Base-by-base conservation (phyloP, 1,284 basidiomycete genomes). In the Exobasidium rhododendri region DNA sequence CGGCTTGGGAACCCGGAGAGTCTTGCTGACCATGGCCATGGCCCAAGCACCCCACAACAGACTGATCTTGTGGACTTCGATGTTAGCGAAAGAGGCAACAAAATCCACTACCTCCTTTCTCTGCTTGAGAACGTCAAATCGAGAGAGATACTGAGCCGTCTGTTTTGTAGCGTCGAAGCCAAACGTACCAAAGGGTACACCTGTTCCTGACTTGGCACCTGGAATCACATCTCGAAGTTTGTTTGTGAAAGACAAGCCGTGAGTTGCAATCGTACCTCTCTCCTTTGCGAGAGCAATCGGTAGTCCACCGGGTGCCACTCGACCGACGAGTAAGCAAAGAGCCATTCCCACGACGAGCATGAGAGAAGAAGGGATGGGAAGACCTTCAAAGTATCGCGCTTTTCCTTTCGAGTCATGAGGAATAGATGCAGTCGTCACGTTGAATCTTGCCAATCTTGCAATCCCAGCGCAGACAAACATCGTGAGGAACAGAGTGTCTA, bases 381-480 rank as follows among this genome's bases (percentile, higher is more conserved):
- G 84, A 4, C 94, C 96, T 81, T 98, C 94, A 81, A 98, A 99
- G 82, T 94, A 97, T 77, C 88, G 88, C 17, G 90, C 85, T 80
- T 97, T 98, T 58, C 96, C 94, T 29, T 84, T 84, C 4, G 81
- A 81, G 78, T 94, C 91, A 80, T 94, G 93, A 0, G 96, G 96
- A 29, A 97, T 85, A 51, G 92, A 84, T 1, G 96, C 96, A 55
- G 96, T 94, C 0, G 96, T 98, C 13, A 94, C 96, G 81, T 99
- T 99, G 85, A 97, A 99, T 44, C 96, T 87, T 5, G 94, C 94
- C 52, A 98, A 87, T 53, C 94, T 88, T 24, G 96, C 96, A 59
- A 99, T 87, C 43, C 96, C 96, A 78, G 90, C 91, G 77, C 94
- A 97, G 69, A 97, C 91, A 81, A 97, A 98, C 51, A 86, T 85